phyloP scores from a whole-genome alignment of 352 stramenopile species.

The Pythium myriotylum region DNA sequence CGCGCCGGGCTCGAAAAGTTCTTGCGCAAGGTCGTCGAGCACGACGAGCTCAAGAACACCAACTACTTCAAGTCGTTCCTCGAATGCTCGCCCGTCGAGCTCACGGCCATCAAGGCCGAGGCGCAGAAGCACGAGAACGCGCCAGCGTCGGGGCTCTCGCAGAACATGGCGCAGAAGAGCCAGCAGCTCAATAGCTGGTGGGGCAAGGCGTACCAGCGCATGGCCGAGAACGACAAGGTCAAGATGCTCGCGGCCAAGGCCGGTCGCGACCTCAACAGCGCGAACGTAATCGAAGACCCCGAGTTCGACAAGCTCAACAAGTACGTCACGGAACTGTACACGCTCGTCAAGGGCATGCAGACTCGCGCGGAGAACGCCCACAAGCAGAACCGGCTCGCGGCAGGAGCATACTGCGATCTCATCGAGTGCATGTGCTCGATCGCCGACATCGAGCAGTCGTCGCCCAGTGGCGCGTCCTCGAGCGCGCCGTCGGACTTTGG shows the following conservation, averaged over 20 bases:
- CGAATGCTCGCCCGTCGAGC: slow-evolving; percentile 72
- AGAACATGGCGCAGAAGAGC: slow-evolving; percentile 57
- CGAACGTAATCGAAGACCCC: slow-evolving; percentile 62
- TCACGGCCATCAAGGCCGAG: slow-evolving; percentile 69
- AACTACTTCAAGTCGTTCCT: slow-evolving; percentile 76
- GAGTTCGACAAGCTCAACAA: slow-evolving; percentile 66
- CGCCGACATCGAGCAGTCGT: slow-evolving; percentile 68
- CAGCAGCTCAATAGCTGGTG: slow-evolving; percentile 81
- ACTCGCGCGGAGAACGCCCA: slow-evolving; percentile 58
- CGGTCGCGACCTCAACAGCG: slow-evolving; percentile 42
- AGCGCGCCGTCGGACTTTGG: slow-evolving; percentile 67
- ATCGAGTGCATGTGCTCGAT: slow-evolving; percentile 75
- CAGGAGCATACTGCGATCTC: slow-evolving; percentile 81
- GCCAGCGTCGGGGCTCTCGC: not conserved
- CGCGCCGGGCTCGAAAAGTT: slow-evolving; percentile 80
- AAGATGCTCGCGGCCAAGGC: slow-evolving; percentile 59
- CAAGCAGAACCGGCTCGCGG: slow-evolving; percentile 70
- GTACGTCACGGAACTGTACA: slow-evolving; percentile 68
- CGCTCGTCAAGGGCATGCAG: slow-evolving; percentile 66
- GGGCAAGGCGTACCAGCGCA: slow-evolving; percentile 80
- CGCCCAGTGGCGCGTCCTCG: slow-evolving; percentile 37
- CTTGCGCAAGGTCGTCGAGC: slow-evolving; percentile 71
- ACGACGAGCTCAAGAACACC: slow-evolving; percentile 76
- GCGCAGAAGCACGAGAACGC: slow-evolving; percentile 18
- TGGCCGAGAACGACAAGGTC: slow-evolving; percentile 80